Conservation (phyloP, 2,329 filamentous ascomycete species). For the Colletotrichum caudatum region DNA sequence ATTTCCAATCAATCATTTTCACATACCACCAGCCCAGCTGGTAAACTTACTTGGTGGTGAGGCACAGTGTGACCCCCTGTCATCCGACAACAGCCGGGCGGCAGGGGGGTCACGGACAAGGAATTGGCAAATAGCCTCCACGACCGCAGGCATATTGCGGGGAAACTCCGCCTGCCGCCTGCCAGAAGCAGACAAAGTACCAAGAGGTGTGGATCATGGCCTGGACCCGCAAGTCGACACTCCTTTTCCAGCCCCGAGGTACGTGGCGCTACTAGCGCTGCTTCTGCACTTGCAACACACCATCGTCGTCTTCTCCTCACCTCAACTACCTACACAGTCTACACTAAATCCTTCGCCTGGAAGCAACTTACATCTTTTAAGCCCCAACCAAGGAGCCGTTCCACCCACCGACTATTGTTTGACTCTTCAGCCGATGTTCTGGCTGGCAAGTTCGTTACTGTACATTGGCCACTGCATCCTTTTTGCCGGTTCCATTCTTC, state of each 20-base stretch:
- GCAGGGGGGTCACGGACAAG: conserved; percentile 12
- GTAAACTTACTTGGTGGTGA: not conserved
- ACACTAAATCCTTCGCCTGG: not conserved
- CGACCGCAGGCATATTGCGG: conserved; percentile 30
- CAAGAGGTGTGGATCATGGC: not conserved
- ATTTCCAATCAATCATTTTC: not conserved
- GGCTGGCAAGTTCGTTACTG: not conserved
- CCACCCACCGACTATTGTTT: not conserved
- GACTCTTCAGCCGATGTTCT: not conserved
- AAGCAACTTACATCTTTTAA: not conserved
- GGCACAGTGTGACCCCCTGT: conserved; percentile 24
- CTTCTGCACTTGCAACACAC: not conserved
- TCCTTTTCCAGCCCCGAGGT: not conserved
- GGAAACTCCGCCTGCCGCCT: conserved; percentile 31
- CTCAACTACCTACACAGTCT: too few species aligned
- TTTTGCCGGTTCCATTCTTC: conserved; percentile 21
- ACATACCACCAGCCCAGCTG: conserved; percentile 21
- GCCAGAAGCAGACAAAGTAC: conserved; percentile 9
- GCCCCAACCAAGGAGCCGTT: not conserved
- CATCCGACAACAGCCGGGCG: conserved; percentile 28
- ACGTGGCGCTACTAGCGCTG: not conserved
- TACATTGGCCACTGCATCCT: not conserved
- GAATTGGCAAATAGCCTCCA: conserved; percentile 20
- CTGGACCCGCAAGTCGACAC: not conserved
- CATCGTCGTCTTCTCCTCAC: not conserved